Evolutionary conservation across 257 asterid genomes (phyloP).

Genomic region (Paulownia fortunei): DNA sequence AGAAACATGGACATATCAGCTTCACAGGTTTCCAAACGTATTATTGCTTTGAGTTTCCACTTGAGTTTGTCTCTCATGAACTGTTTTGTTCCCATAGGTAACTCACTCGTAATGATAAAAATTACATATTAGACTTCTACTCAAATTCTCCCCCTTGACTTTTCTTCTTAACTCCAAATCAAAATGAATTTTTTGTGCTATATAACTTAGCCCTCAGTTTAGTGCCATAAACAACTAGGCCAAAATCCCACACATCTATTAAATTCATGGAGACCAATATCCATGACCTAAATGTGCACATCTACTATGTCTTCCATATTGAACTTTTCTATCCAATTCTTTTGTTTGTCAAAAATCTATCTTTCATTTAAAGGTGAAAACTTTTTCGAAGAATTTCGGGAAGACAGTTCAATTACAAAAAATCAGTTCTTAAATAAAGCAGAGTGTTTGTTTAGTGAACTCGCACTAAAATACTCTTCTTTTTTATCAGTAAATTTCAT

Average conservation of each 20-base stretch:
- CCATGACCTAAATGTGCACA: slow-evolving; percentile 1
- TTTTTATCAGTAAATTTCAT: too few species aligned
- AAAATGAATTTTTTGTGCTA: background rate
- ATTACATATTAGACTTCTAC: too few species aligned
- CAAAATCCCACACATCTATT: background rate
- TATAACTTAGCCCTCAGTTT: background rate
- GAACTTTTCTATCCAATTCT: background rate
- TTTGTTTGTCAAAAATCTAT: background rate
- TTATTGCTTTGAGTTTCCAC: too few species aligned
- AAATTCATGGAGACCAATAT: background rate
- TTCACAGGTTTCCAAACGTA: too few species aligned
- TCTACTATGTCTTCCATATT: background rate
- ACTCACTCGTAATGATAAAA: too few species aligned
- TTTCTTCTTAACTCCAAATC: too few species aligned
- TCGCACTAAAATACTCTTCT: too few species aligned
- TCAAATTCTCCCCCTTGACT: too few species aligned
- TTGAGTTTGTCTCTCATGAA: too few species aligned
- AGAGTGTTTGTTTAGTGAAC: background rate
- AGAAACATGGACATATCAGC: too few species aligned
- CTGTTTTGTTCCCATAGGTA: too few species aligned
- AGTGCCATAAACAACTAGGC: background rate
- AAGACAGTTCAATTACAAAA: background rate
- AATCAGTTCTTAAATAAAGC: background rate
- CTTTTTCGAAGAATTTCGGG: background rate
- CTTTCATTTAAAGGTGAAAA: background rate